Evolutionary conservation across 2,329 filamentous ascomycete species (phyloP).

Genomic region (Xylariaceae sp.): DNA sequence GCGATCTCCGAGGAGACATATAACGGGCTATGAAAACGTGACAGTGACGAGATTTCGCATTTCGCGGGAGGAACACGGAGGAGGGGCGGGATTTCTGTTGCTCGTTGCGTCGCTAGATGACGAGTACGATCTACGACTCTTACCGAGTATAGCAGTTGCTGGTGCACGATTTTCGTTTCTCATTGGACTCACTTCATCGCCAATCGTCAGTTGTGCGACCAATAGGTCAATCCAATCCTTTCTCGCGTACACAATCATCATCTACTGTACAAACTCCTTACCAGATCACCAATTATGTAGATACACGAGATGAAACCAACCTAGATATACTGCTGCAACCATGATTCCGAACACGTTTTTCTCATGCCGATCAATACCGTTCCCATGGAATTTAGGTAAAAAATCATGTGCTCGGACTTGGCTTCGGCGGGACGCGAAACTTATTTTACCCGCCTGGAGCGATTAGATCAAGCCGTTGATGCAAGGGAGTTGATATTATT

Average conservation of each 20-base stretch:
- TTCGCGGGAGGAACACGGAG: conserved; percentile 1
- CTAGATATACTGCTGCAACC: conserved; percentile 16
- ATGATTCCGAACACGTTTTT: conserved; percentile 1
- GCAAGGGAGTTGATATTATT: conserved; percentile 18
- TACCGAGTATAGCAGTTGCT: neutral
- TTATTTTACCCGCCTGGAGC: neutral
- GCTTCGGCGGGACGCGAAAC: conserved; percentile 25
- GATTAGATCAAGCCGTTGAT: conserved; percentile 9
- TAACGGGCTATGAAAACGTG: conserved; percentile 17
- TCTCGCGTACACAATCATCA: neutral
- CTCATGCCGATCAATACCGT: conserved; percentile 18
- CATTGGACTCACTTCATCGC: conserved; percentile 3
- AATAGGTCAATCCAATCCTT: too few species aligned
- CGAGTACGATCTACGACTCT: conserved; percentile 13
- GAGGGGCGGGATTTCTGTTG: conserved; percentile 1
- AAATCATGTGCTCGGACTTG: conserved; percentile 10
- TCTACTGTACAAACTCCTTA: conserved; percentile 1
- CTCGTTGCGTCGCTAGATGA: neutral
- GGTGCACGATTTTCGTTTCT: conserved; percentile 1
- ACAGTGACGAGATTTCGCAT: conserved; percentile 20
- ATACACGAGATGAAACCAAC: conserved; percentile 16
- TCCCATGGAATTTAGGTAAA: conserved; percentile 9
- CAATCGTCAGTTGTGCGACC: too few species aligned
- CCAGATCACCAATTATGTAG: neutral
- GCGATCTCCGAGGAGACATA: conserved; percentile 15